Base-by-base conservation (phyloP, 371 early-diverging fungal genomes). In the Entomophthora muscae region DNA sequence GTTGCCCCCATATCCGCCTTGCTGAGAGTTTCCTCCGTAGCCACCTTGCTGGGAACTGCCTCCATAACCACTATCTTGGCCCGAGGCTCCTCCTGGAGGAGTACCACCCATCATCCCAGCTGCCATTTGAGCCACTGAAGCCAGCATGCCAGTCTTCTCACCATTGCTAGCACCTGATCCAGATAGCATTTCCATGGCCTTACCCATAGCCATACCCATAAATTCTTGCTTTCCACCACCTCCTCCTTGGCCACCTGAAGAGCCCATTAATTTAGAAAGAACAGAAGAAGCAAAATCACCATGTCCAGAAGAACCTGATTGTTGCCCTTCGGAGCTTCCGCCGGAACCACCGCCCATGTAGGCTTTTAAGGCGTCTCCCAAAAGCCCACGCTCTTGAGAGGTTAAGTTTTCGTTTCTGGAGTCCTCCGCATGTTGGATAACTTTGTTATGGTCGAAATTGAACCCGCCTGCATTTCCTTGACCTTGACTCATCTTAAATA, bases 171-270 rank as follows among this genome's bases (percentile, higher is more conserved):
- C 61, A 21, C 42, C 42, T 23, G 33, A 32, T 10, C n/a, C 10
- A 32, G 33, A 12, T 23, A 61, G 24, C 61, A 61, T 61, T 23
- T 61, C 26, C n/a, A 61, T 12, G 2, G 61, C 61, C 22, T 61
- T 31, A 5, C 61, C 61, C 61, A 61, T 61, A 3, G 61, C 61
- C 61, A 61, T 32, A 32, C 61, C 61, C 21, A 61, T n/a, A 24
- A 61, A 61, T 26, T 51, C 61, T n/a, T 32, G 31, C 42, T 61
- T 32, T 23, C 27, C 27, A 2, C 33, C 61, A n/a, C n/a, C n/a
- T n/a, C n/a, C n/a, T n/a, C n/a, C n/a, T n/a, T n/a, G n/a, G 21
- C 61, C 61, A 32, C 30, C 28, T 27, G 28, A 13, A 17, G 22
- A 7, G 33, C 61, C 61, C 22, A n/a, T 42, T 21, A 61, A 10